A percentile compares a stretch with the other conserved stretches of the same genome.
phyloP scores from a whole-genome alignment of 768 basidiomycete genomes.

The Tricholoma saponaceum region DNA sequence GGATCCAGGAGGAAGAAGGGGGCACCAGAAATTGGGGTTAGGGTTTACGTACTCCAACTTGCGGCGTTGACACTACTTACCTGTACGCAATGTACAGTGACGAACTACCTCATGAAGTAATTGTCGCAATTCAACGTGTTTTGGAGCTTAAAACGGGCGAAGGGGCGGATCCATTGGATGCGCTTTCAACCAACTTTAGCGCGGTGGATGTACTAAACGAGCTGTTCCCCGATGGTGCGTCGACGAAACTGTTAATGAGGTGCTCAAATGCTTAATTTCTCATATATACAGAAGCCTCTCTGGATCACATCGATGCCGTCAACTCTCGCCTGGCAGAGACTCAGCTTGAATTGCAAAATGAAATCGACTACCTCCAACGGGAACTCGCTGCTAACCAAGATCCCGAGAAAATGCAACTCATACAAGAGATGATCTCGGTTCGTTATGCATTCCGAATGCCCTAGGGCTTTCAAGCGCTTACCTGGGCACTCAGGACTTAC shows the following conservation, averaged over 20 bases:
- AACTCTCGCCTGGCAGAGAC: conserved; percentile 65
- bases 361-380: conserved; percentile 64
- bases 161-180: conserved; percentile 53
- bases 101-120: conserved; percentile 62
- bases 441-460: conserved; percentile 16
- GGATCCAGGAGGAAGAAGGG: neutral
- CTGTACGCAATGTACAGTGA: conserved; percentile 35
- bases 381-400: conserved; percentile 78
- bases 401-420: conserved; percentile 82
- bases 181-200: conserved; percentile 52
- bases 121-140: conserved; percentile 68
- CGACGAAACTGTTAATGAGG: neutral
- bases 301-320: conserved; percentile 68
- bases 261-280: conserved; percentile 14
- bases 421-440: conserved; percentile 96
- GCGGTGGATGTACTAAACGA: conserved; percentile 57
- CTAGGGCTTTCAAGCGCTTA: neutral
- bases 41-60: no score
- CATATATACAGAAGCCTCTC: conserved; percentile 58
- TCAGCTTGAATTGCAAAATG: conserved; percentile 63
- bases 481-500: conserved; percentile 61
- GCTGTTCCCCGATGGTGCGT: conserved; percentile 76
- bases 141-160: conserved; percentile 48
- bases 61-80: no score
- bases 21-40: conserved; percentile 19